A percentile compares a stretch with the other conserved stretches of the same genome.
phyloP scores from a whole-genome alignment of 306 rosid genomes.

The Psophocarpus tetragonolobus region DNA sequence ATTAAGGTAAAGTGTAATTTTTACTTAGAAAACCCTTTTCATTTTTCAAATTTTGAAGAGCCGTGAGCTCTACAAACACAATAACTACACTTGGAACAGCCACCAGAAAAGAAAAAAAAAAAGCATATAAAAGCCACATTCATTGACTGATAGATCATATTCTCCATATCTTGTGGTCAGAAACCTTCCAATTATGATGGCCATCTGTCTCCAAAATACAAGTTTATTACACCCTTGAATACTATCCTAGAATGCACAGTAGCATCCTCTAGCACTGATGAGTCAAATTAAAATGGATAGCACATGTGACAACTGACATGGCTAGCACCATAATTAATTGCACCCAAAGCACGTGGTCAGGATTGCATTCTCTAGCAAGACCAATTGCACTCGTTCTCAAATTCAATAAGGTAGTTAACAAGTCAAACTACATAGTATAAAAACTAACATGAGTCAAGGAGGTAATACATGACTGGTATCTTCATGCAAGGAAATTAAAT shows the following conservation, averaged over 20 bases:
- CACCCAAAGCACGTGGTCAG: neutral
- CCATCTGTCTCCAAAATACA: constrained; percentile 9
- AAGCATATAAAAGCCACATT: neutral
- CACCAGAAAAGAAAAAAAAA: neutral
- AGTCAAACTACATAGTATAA: neutral
- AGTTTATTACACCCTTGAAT: neutral
- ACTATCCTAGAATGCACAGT: neutral
- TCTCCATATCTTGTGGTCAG: neutral
- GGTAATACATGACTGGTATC: neutral
- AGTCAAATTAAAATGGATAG: neutral
- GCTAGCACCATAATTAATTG: constrained; percentile 12
- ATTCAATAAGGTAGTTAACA: neutral
- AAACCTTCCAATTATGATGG: constrained; percentile 1
- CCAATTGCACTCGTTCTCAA: neutral
- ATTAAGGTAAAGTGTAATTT: neutral
- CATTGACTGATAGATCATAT: neutral
- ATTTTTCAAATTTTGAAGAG: neutral
- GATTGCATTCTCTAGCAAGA: constrained; percentile 14
- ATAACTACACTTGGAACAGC: neutral
- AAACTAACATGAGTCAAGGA: neutral
- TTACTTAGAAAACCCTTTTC: neutral
- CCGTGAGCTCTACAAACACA: neutral
- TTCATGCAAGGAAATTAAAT: neutral
- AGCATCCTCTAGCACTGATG: neutral
- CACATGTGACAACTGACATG: neutral